Evolutionary conservation across 108 stramenopile species (phyloP).

Genomic region (Pseudonitzschia multiseries): DNA sequence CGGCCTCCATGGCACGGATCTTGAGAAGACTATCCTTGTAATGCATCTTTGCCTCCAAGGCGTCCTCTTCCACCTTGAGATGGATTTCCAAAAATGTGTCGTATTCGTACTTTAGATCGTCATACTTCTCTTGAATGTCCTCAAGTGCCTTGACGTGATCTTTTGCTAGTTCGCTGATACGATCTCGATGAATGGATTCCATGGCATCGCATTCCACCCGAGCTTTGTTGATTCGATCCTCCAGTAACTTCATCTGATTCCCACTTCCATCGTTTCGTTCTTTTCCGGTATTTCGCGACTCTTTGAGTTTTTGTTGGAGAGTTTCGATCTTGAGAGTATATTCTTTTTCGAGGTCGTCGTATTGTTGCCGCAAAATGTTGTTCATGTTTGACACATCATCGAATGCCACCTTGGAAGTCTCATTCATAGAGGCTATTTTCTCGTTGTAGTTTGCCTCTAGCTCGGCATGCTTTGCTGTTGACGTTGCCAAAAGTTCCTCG

Average conservation of each 20-base stretch:
- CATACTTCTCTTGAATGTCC: not conserved
- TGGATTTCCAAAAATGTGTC: conserved; percentile 18
- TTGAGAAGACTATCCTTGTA: conserved; percentile 13
- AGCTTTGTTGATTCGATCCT: conserved; percentile 6
- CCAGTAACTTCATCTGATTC: not conserved
- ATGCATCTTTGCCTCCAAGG: not conserved
- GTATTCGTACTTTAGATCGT: conserved; percentile 14
- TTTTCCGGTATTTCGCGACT: not conserved
- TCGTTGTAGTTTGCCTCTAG: conserved; percentile 3
- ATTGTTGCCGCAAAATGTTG: not conserved
- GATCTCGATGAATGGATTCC: not conserved
- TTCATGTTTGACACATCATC: not conserved
- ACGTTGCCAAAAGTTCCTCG: not conserved
- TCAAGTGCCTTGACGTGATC: not conserved
- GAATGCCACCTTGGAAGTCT: not conserved
- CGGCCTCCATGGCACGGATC: not conserved
- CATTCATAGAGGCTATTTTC: not conserved
- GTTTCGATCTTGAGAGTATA: conserved; percentile 13
- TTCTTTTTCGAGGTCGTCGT: conserved; percentile 14
- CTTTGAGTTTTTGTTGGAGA: conserved; percentile 8
- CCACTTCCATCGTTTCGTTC: not conserved
- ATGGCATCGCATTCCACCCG: not conserved
- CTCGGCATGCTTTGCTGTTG: not conserved
- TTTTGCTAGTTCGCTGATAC: not conserved
- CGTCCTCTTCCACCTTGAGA: conserved; percentile 18